These are phyloP conservation scores for Mortierella antarctica DNA, from an alignment of 192 early-diverging fungal species.

Conservation along the genomic window DNA sequence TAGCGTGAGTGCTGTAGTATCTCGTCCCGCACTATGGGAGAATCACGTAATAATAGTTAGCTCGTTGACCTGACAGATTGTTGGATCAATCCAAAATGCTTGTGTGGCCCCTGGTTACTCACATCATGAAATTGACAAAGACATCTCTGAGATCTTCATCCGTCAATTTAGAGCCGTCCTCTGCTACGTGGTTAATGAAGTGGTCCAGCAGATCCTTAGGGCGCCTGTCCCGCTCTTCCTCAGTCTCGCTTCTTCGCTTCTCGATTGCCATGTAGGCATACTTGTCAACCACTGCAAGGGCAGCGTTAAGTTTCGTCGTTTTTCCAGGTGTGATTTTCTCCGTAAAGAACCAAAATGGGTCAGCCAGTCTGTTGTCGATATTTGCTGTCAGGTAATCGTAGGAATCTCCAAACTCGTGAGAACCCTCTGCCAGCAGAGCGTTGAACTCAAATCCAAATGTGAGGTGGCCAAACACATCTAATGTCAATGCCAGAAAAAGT, in stretches of 20 bases:
- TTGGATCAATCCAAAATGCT: not conserved
- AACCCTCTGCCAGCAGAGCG: constrained; percentile 1
- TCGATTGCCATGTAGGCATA: constrained; percentile 29
- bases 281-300: constrained; percentile 14
- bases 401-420: constrained; percentile 58
- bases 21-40: constrained; percentile 55
- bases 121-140: constrained; percentile 59
- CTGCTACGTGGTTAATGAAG: constrained; percentile 49
- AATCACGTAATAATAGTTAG: not conserved
- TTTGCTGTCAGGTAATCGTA: constrained; percentile 59
- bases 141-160: constrained; percentile 57
- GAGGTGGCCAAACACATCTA: constrained; percentile 50
- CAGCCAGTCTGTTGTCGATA: constrained; percentile 18
- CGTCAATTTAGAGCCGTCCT: constrained; percentile 47
- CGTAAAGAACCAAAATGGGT: constrained; percentile 36
- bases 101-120: not conserved
- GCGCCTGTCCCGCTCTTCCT: not conserved
- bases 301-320: constrained; percentile 2
- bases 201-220: constrained; percentile 49
- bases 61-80: not conserved
- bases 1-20: constrained; percentile 66
- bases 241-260: constrained; percentile 16
- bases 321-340: constrained; percentile 25
- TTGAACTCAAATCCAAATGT: constrained; percentile 34
- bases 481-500: constrained; percentile 52